These are phyloP conservation scores for Carex myosuroides DNA, from an alignment of 176 grass and related monocot species.

Conservation along the genomic window DNA sequence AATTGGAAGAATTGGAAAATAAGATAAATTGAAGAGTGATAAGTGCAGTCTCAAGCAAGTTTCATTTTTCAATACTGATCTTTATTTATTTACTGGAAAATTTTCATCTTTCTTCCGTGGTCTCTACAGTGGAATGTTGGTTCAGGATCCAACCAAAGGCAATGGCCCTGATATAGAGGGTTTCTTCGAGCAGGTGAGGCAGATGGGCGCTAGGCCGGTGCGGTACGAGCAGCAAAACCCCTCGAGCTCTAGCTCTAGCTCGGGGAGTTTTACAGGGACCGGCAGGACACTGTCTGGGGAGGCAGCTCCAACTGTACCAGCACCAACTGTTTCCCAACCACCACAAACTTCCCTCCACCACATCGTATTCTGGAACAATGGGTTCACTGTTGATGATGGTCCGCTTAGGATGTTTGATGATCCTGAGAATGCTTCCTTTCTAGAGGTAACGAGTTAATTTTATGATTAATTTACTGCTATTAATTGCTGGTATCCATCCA, in stretches of 20 bases:
- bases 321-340: conserved; percentile 24
- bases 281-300: conserved; percentile 69
- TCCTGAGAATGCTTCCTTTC: conserved; percentile 64
- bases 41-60: no score
- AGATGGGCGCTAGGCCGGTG: conserved; percentile 52
- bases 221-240: conserved; percentile 2
- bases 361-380: conserved; percentile 83
- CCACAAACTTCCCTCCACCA: conserved; percentile 40
- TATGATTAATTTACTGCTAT: neutral
- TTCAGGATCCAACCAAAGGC: conserved; percentile 87
- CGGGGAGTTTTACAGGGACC: conserved; percentile 73
- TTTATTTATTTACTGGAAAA: no score
- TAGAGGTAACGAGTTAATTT: conserved; percentile 56
- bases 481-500: neutral
- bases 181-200: conserved; percentile 68
- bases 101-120: neutral
- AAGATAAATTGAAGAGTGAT: no score
- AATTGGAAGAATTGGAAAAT: neutral
- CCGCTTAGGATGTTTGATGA: conserved; percentile 75
- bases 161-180: conserved; percentile 34
- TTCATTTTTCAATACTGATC: no score
- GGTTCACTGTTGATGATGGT: conserved; percentile 85
- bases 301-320: conserved; percentile 30
- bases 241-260: conserved; percentile 33
- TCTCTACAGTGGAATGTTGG: conserved; percentile 73